Base-by-base conservation (phyloP, 345 rosid species). In the Salix arbutifolia region DNA sequence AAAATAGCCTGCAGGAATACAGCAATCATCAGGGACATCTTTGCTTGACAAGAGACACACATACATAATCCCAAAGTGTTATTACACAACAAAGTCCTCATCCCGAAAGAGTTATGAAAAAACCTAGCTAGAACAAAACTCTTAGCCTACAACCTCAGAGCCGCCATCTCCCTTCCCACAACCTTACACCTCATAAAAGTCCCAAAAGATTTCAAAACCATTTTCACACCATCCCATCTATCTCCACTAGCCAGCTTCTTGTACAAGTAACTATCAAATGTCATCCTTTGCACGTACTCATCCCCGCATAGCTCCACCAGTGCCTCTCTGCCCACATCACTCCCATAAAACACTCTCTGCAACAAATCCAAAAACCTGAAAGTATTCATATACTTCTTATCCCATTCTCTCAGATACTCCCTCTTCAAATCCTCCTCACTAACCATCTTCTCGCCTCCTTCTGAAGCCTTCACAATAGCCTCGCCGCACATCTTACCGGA, bases 251-350 rank as follows among this genome's bases (percentile, higher is more conserved):
- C 90, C 83, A 91, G 61, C 71, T 68, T 82, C 89, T 89, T 89
- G 8, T 91, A 91, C 88, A 91, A 76, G 71, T 91, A 89, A 67
- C 95, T 91, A 19, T 91, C 91, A 50, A 91, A 84, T 21, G 90
- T 88, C 92, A 88, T 86, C 71, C 89, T 82, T 35, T 89, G 95
- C 86, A 91, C 90, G 50, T 91, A 89, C 80, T 91, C 92, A 58
- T 85, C 86, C 25, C 87, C 84, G 65, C 95, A 89, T 68, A 91
- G 17, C 85, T 91, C 95, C 75, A 91, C 92, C 88, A 89, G 64
- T 2, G 91, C 95, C 73, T 91, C 95, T 80, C 90, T 87, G 21
- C 78, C 76, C 7, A 50, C 84, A 19, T 89, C 80, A 50, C 80
- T 82, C 38, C 88, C 50, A 52, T 89, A 89, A 68, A 89, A 89